A percentile compares a stretch with the other conserved stretches of the same genome.
These are phyloP conservation scores for Platismatia glauca DNA, from an alignment of 495 filamentous ascomycete species.

Conservation along the genomic window DNA sequence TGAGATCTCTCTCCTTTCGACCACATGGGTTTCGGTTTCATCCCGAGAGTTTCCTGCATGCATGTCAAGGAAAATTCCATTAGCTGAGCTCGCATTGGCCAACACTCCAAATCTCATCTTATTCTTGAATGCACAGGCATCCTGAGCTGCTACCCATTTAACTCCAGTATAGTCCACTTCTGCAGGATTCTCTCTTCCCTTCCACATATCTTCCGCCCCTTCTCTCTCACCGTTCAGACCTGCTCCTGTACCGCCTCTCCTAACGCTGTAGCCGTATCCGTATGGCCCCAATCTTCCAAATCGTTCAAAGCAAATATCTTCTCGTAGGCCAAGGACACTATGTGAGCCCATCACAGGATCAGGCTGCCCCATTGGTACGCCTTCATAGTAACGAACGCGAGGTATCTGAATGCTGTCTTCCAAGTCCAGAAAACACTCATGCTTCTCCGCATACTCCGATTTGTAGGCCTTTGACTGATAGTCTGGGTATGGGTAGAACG, in stretches of 20 bases:
- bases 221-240: constrained; percentile 73
- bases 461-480: constrained; percentile 54
- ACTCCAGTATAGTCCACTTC: constrained; percentile 67
- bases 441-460: constrained; percentile 50
- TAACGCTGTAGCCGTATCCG: constrained; percentile 71
- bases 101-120: constrained; percentile 52
- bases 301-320: constrained; percentile 90
- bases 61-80: constrained; percentile 6
- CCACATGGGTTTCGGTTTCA: constrained; percentile 7
- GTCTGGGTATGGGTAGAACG: constrained; percentile 60
- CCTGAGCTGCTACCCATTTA: constrained; percentile 67
- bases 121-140: constrained; percentile 61
- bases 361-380: constrained; percentile 72
- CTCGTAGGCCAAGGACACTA: constrained; percentile 64
- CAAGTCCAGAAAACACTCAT: constrained; percentile 68
- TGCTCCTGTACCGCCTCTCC: constrained; percentile 70
- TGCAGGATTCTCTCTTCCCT: constrained; percentile 36
- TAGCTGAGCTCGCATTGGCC: constrained; percentile 24
- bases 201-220: constrained; percentile 66
- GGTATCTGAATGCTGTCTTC: constrained; percentile 56
- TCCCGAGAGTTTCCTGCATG: constrained; percentile 32
- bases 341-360: constrained; percentile 75
- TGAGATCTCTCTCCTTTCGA: constrained; percentile 2
- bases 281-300: constrained; percentile 85
- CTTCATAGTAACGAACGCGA: constrained; percentile 56